These are phyloP conservation scores for Kondoa subrosea DNA, from an alignment of 768 basidiomycete species.

Conservation along the genomic window DNA sequence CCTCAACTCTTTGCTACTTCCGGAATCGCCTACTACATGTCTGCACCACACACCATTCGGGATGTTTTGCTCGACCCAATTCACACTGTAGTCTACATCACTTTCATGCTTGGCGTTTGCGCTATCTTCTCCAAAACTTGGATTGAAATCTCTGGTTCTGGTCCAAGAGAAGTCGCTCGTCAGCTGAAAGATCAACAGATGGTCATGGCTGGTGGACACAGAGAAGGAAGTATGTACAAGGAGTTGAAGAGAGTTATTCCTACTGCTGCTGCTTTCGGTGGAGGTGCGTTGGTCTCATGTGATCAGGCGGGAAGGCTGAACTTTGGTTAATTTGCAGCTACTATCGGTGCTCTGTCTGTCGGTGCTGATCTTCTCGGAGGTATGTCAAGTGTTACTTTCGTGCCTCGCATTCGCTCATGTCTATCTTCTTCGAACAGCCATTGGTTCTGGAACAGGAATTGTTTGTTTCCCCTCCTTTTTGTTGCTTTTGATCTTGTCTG, in stretches of 20 bases:
- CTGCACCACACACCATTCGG: conserved; percentile 81
- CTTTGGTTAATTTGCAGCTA: too few relatives aligned
- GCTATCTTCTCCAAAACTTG: conserved; percentile 98
- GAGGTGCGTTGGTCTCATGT: too few relatives aligned
- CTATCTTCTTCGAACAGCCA: too few relatives aligned
- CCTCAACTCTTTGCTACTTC: conserved; percentile 77
- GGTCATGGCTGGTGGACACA: conserved; percentile 61
- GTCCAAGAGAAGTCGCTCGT: conserved; percentile 88
- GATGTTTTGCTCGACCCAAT: conserved; percentile 80
- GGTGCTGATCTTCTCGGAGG: conserved; percentile 89
- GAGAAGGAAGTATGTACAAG: conserved; percentile 97
- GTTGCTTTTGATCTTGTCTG: conserved; percentile 41
- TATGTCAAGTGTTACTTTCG: conserved; percentile 64
- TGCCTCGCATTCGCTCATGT: not conserved
- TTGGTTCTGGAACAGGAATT: conserved; percentile 50
- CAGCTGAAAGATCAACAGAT: conserved; percentile 97
- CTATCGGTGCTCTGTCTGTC: conserved; percentile 77
- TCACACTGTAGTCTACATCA: conserved; percentile 76
- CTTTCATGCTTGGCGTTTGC: conserved; percentile 83
- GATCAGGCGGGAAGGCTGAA: too few relatives aligned
- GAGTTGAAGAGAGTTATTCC: conserved; percentile 96
- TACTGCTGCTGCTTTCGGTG: conserved; percentile 90
- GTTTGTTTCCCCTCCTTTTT: conserved; percentile 95
- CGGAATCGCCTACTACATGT: conserved; percentile 95
- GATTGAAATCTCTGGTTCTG: conserved; percentile 95